A percentile compares a stretch with the other conserved stretches of the same genome.
phyloP scores from a whole-genome alignment of 192 early-diverging fungal genomes.

The Gamsiella multidivaricata region DNA sequence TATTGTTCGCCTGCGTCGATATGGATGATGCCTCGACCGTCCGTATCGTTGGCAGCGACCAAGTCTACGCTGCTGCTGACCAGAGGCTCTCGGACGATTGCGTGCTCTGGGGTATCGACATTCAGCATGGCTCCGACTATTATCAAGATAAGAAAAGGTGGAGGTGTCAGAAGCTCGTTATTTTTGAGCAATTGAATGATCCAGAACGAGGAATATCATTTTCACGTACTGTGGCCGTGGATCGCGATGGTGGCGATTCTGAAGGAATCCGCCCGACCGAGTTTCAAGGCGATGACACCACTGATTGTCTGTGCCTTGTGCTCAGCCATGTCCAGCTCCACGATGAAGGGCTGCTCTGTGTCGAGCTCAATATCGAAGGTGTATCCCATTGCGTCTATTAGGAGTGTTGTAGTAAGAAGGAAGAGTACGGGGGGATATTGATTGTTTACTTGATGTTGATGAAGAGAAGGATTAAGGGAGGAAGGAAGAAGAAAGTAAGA shows the following conservation, averaged over 20 bases:
- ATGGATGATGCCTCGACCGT: conserved; percentile 26
- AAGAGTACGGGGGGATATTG: not conserved
- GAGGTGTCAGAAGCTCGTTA: not conserved
- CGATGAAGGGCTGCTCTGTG: conserved; percentile 47
- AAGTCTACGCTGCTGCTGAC: conserved; percentile 23
- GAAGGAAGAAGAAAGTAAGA: not conserved
- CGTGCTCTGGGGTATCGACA: conserved; percentile 23
- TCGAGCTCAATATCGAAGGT: conserved; percentile 48
- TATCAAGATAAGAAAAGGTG: not conserved
- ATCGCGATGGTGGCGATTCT: conserved; percentile 43
- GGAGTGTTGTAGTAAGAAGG: not conserved
- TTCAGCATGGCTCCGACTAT: conserved; percentile 48
- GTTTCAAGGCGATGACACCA: conserved; percentile 25
- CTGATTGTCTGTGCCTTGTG: conserved; percentile 26
- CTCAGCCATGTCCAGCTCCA: conserved; percentile 31
- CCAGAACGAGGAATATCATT: not conserved
- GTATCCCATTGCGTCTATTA: conserved; percentile 33
- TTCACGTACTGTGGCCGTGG: conserved; percentile 45
- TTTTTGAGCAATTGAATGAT: not conserved
- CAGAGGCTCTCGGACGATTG: conserved; percentile 19
- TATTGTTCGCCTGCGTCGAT: conserved; percentile 36
- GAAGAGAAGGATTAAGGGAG: not conserved
- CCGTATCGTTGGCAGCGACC: conserved; percentile 47
- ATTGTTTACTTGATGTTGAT: not conserved
- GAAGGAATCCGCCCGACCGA: conserved; percentile 37